These are phyloP conservation scores for Coemansia sp. DNA, from an alignment of 192 early-diverging fungal genomes.

Conservation along the genomic window DNA sequence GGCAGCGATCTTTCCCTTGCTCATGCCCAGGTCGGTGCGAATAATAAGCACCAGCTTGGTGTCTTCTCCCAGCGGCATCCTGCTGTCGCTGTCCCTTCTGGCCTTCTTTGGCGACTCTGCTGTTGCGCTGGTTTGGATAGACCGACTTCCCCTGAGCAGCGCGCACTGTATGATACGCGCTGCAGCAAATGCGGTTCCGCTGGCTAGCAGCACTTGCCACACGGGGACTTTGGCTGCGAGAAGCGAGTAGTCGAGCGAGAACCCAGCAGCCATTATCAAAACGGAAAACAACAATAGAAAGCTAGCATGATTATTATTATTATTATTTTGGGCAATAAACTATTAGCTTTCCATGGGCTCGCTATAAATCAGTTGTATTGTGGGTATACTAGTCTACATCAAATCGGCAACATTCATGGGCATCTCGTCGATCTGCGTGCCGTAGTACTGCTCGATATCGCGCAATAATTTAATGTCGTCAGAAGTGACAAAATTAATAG, in stretches of 20 bases:
- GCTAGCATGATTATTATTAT: too few relatives aligned
- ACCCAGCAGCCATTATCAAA: background rate
- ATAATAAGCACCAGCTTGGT: slow-evolving; percentile 72
- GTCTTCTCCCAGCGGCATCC: slow-evolving; percentile 12
- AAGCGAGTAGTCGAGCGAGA: slow-evolving; percentile 2
- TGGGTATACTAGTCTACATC: slow-evolving; percentile 8
- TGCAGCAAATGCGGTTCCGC: slow-evolving; percentile 19
- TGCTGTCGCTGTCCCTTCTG: background rate
- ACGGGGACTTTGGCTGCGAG: slow-evolving; percentile 20
- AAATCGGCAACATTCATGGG: slow-evolving; percentile 48
- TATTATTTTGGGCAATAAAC: too few relatives aligned
- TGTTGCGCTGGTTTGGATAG: background rate
- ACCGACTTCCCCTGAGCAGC: background rate
- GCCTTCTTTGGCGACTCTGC: background rate
- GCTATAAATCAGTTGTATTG: background rate
- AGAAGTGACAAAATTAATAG: slow-evolving; percentile 97
- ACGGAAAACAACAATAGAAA: background rate
- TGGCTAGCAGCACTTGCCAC: slow-evolving; percentile 34
- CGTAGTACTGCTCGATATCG: slow-evolving; percentile 98
- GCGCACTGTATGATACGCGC: background rate
- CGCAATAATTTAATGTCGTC: slow-evolving; percentile 91
- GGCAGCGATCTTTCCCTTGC: slow-evolving; percentile 91
- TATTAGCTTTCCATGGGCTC: too few relatives aligned
- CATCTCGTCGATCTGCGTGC: slow-evolving; percentile 56
- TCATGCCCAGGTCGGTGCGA: slow-evolving; percentile 89